Evolutionary conservation across 179 eudicot genomes (phyloP).

Genomic region (Beta macrorhiza): DNA sequence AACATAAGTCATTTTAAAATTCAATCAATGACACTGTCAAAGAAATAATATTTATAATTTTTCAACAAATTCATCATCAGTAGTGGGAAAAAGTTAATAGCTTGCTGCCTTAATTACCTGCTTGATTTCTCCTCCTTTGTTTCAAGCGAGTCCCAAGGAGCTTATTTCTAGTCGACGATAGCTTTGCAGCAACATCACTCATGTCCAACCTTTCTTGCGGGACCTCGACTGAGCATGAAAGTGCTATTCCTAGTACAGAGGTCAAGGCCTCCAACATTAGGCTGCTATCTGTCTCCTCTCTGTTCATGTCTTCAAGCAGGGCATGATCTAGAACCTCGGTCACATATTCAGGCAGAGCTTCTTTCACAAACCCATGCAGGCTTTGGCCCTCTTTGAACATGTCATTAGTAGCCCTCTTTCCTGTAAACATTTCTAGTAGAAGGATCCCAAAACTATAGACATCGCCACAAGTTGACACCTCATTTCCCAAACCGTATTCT

Average conservation of each 20-base stretch:
- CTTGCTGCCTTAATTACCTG: background rate
- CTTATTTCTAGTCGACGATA: constrained; percentile 1
- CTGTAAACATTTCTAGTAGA: constrained; percentile 28
- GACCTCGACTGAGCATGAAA: background rate
- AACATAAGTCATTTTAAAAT: no score
- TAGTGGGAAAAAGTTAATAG: background rate
- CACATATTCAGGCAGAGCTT: constrained; percentile 20
- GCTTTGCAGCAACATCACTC: background rate
- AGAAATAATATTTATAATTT: no score
- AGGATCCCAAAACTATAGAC: constrained; percentile 26
- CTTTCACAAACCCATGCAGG: constrained; percentile 24
- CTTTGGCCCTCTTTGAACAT: constrained; percentile 24
- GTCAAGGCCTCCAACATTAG: background rate
- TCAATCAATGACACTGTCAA: no score
- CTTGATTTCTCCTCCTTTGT: background rate
- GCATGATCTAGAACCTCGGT: constrained; percentile 20
- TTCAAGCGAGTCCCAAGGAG: background rate
- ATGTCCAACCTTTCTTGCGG: background rate
- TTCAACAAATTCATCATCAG: background rate
- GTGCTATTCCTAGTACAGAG: background rate
- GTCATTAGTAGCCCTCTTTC: constrained; percentile 30
- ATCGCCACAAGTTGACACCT: constrained; percentile 10
- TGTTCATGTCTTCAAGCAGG: constrained; percentile 3
- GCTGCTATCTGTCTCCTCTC: background rate
- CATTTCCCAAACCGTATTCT: constrained; percentile 30